phyloP scores from a whole-genome alignment of 805 yeast genomes.

The Saturnispora hagleri region DNA sequence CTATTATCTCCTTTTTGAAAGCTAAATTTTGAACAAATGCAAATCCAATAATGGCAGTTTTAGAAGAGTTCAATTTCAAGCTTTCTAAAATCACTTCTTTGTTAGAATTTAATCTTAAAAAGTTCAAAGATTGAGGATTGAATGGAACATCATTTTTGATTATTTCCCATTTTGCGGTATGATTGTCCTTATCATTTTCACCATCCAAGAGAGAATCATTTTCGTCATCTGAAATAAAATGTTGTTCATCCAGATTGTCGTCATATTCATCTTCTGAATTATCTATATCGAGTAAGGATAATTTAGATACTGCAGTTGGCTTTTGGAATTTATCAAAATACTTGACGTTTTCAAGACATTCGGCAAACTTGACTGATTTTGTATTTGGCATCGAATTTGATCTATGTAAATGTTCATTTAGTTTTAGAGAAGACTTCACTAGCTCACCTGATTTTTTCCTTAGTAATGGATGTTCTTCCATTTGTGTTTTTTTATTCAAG shows the following conservation, averaged over 20 bases:
- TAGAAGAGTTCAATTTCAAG: conserved; percentile 30
- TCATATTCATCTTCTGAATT: conserved; percentile 8
- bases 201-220: conserved; percentile 13
- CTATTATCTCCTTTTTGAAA: conserved; percentile 31
- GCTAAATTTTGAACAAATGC: conserved; percentile 32
- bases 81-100: conserved; percentile 27
- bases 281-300: conserved; percentile 10
- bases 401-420: conserved; percentile 29
- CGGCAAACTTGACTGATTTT: conserved; percentile 59
- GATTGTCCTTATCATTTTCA: neutral
- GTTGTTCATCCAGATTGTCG: conserved; percentile 7
- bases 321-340: conserved; percentile 52
- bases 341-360: conserved; percentile 51
- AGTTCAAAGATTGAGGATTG: conserved; percentile 21
- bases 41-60: conserved; percentile 35
- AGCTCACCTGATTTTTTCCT: conserved; percentile 48
- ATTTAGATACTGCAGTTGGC: conserved; percentile 51
- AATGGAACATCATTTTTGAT: conserved; percentile 25
- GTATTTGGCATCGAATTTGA: conserved; percentile 42
- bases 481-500: neutral
- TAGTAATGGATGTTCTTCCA: conserved; percentile 22
- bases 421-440: conserved; percentile 39
- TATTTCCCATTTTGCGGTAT: conserved; percentile 23
- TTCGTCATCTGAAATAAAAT: conserved; percentile 10
- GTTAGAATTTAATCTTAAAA: conserved; percentile 25